Base-by-base conservation (phyloP, 2,329 filamentous ascomycete genomes). In the Apiospora phragmitis region DNA sequence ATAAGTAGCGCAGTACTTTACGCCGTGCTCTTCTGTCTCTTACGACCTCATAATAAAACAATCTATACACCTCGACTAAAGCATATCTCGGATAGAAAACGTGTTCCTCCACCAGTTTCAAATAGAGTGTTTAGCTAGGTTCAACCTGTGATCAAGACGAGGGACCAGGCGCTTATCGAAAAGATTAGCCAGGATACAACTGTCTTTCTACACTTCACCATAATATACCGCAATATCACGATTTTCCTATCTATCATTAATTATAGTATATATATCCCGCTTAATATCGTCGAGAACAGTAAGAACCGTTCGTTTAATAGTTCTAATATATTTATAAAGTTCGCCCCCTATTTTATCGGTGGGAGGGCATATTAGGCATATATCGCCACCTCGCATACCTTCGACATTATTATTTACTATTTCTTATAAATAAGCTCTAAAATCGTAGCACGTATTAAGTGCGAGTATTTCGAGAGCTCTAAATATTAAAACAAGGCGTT, bases 1-100 rank as follows among this genome's bases (percentile, higher is more conserved):
- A 81, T 97, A 59, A 92, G 89, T 68, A 84, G 95, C 78, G 93
- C 94, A 4, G 77, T 88, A 72, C 85, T 91, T 74, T 90, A 97
- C 75, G 91, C 93, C 73, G 80, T 97, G 71, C 83, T 91, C 74
- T 99, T 98, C 86, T 97, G 94, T 73, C 85, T 98, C 76, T 86
- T 98, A 70, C 93, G 96, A 72, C 96, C 96, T 6, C 94, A 95
- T 81, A 95, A 98, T 81, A 92, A 91, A 70, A 89, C 95, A 75
- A 94, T 99, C 66, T 99, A 99, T 82, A 95, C 96, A 4, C 96
- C 96, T 59, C 95, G 97, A 80, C 86, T 97, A 65, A 97, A 97
- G 80, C 92, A 98, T 85, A 47, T 47, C 21, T 93, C 94, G 79
- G 95, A 98, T 80, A 91, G 94, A 75, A 94, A 92, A 81, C 94